Conservation (phyloP, 495 filamentous ascomycete genomes). For the Neurospora sp. region DNA sequence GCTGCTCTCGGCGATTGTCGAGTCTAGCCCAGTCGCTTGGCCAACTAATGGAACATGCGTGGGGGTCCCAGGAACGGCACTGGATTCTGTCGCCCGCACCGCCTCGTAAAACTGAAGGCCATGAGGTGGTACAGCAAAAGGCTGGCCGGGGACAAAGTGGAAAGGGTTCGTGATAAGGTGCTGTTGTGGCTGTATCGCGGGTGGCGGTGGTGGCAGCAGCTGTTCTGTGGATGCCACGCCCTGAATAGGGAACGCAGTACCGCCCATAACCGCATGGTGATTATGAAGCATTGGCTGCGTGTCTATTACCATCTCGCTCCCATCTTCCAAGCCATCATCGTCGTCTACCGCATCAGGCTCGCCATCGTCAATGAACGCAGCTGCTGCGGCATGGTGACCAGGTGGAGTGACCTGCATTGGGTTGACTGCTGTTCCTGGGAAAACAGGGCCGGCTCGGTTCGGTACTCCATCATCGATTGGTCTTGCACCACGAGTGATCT, state of each 20-base stretch:
- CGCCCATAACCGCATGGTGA: background rate
- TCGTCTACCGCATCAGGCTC: constrained; percentile 31
- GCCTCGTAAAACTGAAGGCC: background rate
- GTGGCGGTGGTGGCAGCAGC: constrained; percentile 3
- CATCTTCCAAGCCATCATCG: constrained; percentile 33
- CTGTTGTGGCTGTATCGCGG: background rate
- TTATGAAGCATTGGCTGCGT: constrained; percentile 13
- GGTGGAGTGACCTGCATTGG: background rate
- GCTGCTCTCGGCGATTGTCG: background rate
- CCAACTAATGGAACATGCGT: background rate
- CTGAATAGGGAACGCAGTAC: background rate
- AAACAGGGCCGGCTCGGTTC: background rate
- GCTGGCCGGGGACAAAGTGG: constrained; percentile 9
- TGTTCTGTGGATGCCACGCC: background rate
- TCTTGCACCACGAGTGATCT: background rate
- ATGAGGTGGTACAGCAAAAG: constrained; percentile 1
- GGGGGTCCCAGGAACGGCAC: background rate
- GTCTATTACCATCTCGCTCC: constrained; percentile 32
- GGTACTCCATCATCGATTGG: background rate
- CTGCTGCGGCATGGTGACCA: constrained; percentile 13
- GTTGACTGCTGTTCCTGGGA: background rate
- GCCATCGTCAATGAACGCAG: constrained; percentile 17
- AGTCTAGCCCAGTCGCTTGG: background rate
- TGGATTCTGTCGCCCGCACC: background rate
- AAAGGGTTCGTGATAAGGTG: constrained; percentile 7